A percentile compares a stretch with the other conserved stretches of the same genome.
These are phyloP conservation scores for Phytopythium cucurbitacearum DNA, from an alignment of 352 stramenopile genomes.

Conservation along the genomic window DNA sequence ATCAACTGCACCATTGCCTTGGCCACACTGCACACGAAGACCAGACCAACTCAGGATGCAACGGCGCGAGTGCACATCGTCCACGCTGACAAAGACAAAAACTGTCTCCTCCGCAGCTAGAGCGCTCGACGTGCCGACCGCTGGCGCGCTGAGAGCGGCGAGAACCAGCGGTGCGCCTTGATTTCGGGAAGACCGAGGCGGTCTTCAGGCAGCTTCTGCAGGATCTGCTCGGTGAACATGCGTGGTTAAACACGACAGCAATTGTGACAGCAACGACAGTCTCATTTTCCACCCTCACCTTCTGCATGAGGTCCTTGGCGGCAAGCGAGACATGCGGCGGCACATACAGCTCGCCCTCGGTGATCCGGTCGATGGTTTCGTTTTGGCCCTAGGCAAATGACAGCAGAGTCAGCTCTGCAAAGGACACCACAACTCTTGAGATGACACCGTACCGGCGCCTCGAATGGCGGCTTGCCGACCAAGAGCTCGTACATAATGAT, in stretches of 20 bases:
- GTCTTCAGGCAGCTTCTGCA: conserved; percentile 61
- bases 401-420: neutral
- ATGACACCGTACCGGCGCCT: conserved; percentile 68
- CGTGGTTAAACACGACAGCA: neutral
- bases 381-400: conserved; percentile 73
- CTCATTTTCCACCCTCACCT: conserved; percentile 17
- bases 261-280: neutral
- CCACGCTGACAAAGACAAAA: neutral
- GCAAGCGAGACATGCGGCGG: conserved; percentile 65
- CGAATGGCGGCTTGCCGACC: conserved; percentile 96
- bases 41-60: too few species aligned
- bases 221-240: conserved; percentile 31
- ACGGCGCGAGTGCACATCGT: too few species aligned
- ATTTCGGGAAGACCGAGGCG: conserved; percentile 65
- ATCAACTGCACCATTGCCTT: too few species aligned
- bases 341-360: conserved; percentile 62
- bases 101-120: conserved; percentile 11
- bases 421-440: neutral
- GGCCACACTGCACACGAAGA: too few species aligned
- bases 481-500: conserved; percentile 99
- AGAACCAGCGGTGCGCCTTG: conserved; percentile 76
- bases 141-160: conserved; percentile 46
- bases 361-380: conserved; percentile 96
- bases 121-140: conserved; percentile 28
- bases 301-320: conserved; percentile 68